Conservation (phyloP, 1,284 basidiomycete genomes). For the Leccinum griseonigrum region DNA sequence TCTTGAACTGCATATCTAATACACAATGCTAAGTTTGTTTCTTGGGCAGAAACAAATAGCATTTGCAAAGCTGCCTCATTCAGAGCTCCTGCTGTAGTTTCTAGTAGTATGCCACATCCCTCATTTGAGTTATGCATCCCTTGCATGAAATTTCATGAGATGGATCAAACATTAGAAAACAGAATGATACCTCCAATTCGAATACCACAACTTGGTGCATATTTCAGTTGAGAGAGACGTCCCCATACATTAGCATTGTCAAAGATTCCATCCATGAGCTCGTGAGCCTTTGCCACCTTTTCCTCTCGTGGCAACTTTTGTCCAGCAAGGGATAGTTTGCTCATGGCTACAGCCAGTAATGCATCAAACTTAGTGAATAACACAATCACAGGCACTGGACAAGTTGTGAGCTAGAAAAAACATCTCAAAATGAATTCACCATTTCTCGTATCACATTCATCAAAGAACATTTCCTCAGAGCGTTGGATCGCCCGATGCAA, state of each 20-base stretch:
- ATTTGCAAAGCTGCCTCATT: no score
- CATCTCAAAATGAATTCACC: neutral
- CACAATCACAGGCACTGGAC: neutral
- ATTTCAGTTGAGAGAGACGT: neutral
- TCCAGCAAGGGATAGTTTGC: neutral
- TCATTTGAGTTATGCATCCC: neutral
- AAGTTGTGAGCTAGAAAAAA: neutral
- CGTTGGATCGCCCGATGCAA: neutral
- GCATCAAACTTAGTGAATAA: neutral
- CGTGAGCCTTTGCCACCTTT: neutral
- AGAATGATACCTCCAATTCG: neutral
- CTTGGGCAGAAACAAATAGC: no score
- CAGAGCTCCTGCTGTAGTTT: no score
- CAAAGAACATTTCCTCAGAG: neutral
- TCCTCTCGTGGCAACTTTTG: neutral
- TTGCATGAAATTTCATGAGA: neutral
- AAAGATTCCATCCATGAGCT: neutral
- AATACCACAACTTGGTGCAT: neutral
- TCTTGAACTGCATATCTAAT: neutral
- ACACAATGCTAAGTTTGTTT: no score
- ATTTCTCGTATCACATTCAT: neutral
- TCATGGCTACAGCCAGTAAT: neutral
- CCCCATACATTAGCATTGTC: neutral
- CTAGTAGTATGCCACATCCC: no score
- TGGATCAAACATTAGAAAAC: neutral